Conservation (phyloP, 1,284 basidiomycete genomes). For the Trichosporon sp. region DNA sequence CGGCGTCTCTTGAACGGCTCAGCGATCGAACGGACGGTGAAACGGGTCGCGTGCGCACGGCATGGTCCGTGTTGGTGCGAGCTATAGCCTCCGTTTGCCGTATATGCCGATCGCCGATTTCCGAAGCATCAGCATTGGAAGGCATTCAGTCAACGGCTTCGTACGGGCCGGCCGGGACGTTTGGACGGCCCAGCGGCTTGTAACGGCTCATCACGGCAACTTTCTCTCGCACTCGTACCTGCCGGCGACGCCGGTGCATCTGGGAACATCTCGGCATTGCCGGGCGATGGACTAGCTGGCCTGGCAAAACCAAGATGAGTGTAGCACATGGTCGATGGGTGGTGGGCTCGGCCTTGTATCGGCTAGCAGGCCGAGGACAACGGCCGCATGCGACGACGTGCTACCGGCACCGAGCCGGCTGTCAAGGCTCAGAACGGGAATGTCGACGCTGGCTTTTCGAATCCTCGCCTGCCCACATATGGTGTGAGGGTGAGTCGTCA, state of each 20-base stretch:
- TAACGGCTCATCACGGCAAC: not conserved
- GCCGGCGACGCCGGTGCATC: not conserved
- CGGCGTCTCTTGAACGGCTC: not conserved
- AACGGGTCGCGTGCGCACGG: not conserved
- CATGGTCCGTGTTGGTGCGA: not conserved
- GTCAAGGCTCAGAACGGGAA: slow-evolving; percentile 1
- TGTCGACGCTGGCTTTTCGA: not conserved
- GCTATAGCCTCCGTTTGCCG: not conserved
- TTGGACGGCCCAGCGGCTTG: too few relatives aligned
- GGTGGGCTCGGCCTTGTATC: too few relatives aligned
- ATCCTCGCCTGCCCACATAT: not conserved
- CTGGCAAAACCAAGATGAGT: not conserved
- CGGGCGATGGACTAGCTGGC: not conserved
- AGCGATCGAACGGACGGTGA: too few relatives aligned
- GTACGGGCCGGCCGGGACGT: not conserved
- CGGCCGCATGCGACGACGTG: not conserved
- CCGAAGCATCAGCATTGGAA: not conserved
- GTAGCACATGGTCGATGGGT: not conserved
- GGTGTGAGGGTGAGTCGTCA: not conserved
- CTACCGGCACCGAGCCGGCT: not conserved
- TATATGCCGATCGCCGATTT: not conserved
- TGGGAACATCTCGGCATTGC: not conserved
- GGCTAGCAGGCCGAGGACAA: too few relatives aligned
- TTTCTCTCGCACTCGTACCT: not conserved
- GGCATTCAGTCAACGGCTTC: not conserved